Evolutionary conservation across 2,329 filamentous ascomycete genomes (phyloP).

Genomic region (Cercospora zeae-maydis): DNA sequence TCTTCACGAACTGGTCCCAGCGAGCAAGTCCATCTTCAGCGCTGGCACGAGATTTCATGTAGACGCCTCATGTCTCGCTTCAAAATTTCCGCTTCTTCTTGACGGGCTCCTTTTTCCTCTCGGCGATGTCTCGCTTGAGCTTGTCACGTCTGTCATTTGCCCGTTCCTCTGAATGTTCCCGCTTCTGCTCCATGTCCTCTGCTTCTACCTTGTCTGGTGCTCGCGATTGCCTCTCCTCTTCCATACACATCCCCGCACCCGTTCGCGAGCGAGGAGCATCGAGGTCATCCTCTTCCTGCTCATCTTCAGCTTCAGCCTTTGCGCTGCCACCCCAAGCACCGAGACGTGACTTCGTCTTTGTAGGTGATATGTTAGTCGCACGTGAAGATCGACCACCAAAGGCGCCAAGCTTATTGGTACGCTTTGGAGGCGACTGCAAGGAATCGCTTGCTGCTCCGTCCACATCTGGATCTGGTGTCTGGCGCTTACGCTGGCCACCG

Average conservation of each 20-base stretch:
- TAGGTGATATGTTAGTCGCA: background rate
- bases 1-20: background rate
- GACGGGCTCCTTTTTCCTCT: conserved; percentile 49
- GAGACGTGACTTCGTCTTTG: background rate
- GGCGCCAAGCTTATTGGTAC: conserved; percentile 3
- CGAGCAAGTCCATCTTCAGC: background rate
- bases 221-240: conserved; percentile 4
- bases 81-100: conserved; percentile 59
- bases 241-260: background rate
- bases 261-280: background rate
- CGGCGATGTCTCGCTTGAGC: conserved; percentile 53
- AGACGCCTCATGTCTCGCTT: conserved; percentile 7
- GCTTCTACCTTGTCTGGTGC: background rate
- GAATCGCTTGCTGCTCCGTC: background rate
- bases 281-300: background rate
- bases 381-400: conserved; percentile 1
- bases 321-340: conserved; percentile 3
- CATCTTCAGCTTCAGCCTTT: background rate
- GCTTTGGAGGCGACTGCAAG: background rate
- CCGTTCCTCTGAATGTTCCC: conserved; percentile 50
- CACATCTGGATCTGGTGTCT: background rate
- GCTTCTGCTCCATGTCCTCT: conserved; percentile 11
- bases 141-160: conserved; percentile 55
- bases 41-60: background rate
- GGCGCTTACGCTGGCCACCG: conserved; percentile 6